Conservation (phyloP, 345 rosid species). For the Gossypium longicalyx region DNA sequence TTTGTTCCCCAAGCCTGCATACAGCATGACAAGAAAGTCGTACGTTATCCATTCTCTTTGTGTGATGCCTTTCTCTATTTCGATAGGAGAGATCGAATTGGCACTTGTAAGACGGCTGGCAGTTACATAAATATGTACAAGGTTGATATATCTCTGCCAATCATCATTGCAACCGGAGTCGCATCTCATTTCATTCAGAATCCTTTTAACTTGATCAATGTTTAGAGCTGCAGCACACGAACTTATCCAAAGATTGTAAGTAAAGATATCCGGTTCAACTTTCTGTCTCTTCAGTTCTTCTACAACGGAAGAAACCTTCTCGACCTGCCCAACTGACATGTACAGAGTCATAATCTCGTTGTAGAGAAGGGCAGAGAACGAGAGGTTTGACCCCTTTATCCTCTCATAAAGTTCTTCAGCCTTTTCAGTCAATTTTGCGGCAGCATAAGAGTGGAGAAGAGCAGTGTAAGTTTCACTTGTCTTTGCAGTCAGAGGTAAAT, state of each 20-base stretch:
- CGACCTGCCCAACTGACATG: constrained; percentile 82
- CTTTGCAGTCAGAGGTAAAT: constrained; percentile 45
- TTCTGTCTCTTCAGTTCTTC: constrained; percentile 50
- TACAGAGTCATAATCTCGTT: constrained; percentile 95
- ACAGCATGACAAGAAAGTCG: constrained; percentile 72
- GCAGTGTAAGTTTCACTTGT: constrained; percentile 81
- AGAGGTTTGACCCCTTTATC: constrained; percentile 44
- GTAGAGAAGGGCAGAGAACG: constrained; percentile 60
- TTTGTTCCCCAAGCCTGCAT: constrained; percentile 73
- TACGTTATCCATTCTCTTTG: constrained; percentile 91
- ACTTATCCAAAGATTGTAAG: constrained; percentile 87
- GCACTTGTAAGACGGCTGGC: constrained; percentile 48
- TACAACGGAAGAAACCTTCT: constrained; percentile 59
- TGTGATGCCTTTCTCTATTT: constrained; percentile 53
- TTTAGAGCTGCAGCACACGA: constrained; percentile 67
- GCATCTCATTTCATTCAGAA: constrained; percentile 65
- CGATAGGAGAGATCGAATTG: constrained; percentile 43
- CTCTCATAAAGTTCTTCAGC: constrained; percentile 62
- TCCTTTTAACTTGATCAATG: constrained; percentile 49
- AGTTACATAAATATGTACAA: constrained; percentile 46
- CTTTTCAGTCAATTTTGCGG: constrained; percentile 48
- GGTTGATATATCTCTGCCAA: constrained; percentile 55
- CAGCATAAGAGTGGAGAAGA: constrained; percentile 82
- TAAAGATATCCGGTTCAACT: constrained; percentile 70
- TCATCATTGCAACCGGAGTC: constrained; percentile 43